A percentile compares a stretch with the other conserved stretches of the same genome.
These are phyloP conservation scores for Fusarium sarcochroum DNA, from an alignment of 2,329 filamentous ascomycete species.

Conservation along the genomic window DNA sequence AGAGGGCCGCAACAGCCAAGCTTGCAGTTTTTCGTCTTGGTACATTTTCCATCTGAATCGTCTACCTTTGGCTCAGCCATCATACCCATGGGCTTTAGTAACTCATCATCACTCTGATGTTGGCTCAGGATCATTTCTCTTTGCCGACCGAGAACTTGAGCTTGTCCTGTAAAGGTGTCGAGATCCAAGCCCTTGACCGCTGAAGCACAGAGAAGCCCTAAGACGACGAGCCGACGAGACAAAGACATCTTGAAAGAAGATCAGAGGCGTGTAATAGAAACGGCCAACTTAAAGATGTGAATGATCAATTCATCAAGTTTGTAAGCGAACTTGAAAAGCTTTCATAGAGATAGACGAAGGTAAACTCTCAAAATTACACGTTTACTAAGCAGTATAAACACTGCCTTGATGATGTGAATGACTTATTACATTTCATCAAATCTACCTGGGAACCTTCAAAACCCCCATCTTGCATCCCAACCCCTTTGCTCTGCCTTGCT, in stretches of 20 bases:
- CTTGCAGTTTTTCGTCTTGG: background rate
- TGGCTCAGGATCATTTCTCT: background rate
- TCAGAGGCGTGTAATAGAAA: background rate
- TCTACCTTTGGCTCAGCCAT: background rate
- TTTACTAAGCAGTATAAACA: no score
- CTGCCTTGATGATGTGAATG: no score
- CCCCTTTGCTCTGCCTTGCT: background rate
- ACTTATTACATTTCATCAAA: no score
- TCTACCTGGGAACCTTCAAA: background rate
- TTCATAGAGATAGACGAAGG: no score
- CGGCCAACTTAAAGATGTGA: no score
- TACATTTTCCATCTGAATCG: background rate
- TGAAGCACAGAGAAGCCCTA: background rate
- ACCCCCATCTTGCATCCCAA: background rate
- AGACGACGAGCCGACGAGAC: background rate
- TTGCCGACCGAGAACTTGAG: background rate
- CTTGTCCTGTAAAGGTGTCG: background rate
- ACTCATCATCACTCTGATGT: rapidly evolving
- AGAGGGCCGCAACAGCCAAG: background rate
- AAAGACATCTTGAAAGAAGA: background rate
- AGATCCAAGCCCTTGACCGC: background rate
- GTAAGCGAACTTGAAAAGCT: no score
- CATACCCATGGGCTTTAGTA: background rate
- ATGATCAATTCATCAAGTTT: no score
- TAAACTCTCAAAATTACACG: no score